Evolutionary conservation across 768 basidiomycete species (phyloP).

Genomic region (Punctularia strigosozonata): DNA sequence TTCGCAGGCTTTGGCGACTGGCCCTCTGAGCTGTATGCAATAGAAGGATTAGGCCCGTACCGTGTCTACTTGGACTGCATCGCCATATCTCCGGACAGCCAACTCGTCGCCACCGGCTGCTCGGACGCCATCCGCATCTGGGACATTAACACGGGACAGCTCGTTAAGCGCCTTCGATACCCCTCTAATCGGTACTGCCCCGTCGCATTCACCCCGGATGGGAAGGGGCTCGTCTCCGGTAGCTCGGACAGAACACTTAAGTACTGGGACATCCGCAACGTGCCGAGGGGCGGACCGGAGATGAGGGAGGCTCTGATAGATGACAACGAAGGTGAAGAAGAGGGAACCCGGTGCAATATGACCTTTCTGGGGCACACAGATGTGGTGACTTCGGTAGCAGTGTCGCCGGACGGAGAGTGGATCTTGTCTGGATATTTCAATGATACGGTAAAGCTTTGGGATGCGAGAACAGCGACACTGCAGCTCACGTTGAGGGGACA

Average conservation of each 20-base stretch:
- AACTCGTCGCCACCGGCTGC: slow-evolving; percentile 47
- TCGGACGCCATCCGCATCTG: slow-evolving; percentile 58
- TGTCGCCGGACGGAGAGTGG: slow-evolving; percentile 89
- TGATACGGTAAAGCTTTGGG: slow-evolving; percentile 92
- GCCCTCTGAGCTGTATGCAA: slow-evolving; percentile 18
- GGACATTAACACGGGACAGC: slow-evolving; percentile 46
- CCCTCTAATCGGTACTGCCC: slow-evolving; percentile 54
- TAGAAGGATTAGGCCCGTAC: slow-evolving; percentile 34
- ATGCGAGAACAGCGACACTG: slow-evolving; percentile 63
- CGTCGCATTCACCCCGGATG: slow-evolving; percentile 87
- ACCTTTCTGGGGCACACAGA: slow-evolving; percentile 88
- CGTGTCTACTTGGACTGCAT: slow-evolving; percentile 55
- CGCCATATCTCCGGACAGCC: slow-evolving; percentile 46
- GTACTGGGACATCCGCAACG: slow-evolving; percentile 43
- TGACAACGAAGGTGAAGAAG: slow-evolving; percentile 23
- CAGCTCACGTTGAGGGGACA: slow-evolving; percentile 89
- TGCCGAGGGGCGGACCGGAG: slow-evolving; percentile 11
- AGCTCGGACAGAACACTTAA: slow-evolving; percentile 60
- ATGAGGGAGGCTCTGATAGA: slow-evolving; percentile 12
- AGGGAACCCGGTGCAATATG: slow-evolving; percentile 53
- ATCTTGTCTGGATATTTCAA: slow-evolving; percentile 95
- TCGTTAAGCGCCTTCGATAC: slow-evolving; percentile 45
- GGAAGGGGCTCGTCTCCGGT: slow-evolving; percentile 78
- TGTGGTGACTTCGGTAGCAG: slow-evolving; percentile 66
- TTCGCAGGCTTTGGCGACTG: too few relatives aligned